A percentile compares a stretch with the other conserved stretches of the same genome.
Conservation (phyloP, 2,329 filamentous ascomycete species). For the Xenosphaeropsis pyriputrescens region DNA sequence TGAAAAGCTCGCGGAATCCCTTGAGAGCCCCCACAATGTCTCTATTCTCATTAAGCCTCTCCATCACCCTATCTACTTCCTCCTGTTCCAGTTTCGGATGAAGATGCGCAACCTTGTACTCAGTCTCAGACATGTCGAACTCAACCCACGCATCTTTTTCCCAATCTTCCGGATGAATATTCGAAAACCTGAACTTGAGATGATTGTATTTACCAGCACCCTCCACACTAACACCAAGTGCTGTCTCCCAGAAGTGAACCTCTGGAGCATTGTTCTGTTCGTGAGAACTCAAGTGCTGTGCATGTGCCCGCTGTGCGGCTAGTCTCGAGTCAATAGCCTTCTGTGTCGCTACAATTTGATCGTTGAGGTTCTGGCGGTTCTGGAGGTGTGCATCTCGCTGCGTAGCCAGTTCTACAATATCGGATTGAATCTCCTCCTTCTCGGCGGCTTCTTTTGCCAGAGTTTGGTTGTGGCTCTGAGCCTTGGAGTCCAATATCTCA, state of each 20-base stretch:
- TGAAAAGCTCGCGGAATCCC: constrained; percentile 70
- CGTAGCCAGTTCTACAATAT: constrained; percentile 40
- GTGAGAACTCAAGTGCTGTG: constrained; percentile 67
- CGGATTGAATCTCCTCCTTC: constrained; percentile 56
- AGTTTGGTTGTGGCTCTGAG: constrained; percentile 54
- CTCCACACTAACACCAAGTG: constrained; percentile 78
- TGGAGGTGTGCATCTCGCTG: constrained; percentile 47
- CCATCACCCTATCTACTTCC: constrained; percentile 61
- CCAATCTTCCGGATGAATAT: constrained; percentile 77
- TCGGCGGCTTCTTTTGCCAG: constrained; percentile 67
- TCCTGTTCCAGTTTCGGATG: constrained; percentile 72
- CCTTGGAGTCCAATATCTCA: constrained; percentile 64
- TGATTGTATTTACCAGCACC: constrained; percentile 73
- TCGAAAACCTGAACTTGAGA: constrained; percentile 79
- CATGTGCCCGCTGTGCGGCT: constrained; percentile 58
- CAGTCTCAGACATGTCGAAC: constrained; percentile 62
- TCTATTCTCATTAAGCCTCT: constrained; percentile 67
- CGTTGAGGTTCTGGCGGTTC: constrained; percentile 38
- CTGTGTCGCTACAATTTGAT: constrained; percentile 53
- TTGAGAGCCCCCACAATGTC: constrained; percentile 62
- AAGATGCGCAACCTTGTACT: constrained; percentile 74
- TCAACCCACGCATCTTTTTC: constrained; percentile 90
- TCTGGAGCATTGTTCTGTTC: constrained; percentile 83
- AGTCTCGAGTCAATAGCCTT: constrained; percentile 53
- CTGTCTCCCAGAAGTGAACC: constrained; percentile 89